phyloP scores from a whole-genome alignment of 2,329 filamentous ascomycete species.

The Verruconis gallopava region DNA sequence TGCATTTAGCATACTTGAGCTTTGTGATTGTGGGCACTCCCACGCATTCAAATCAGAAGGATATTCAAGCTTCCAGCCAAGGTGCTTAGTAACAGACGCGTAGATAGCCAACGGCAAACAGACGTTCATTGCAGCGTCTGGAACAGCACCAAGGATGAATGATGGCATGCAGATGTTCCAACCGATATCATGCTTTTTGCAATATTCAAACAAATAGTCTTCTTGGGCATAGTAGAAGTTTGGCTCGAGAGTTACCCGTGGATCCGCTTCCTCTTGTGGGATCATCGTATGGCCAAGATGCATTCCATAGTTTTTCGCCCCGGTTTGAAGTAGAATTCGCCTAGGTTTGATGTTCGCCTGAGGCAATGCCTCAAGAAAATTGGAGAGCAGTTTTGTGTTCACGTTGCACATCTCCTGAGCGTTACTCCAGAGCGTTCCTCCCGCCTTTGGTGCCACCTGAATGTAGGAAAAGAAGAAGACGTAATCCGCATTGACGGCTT shows the following conservation, averaged over 20 bases:
- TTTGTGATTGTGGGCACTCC: constrained; percentile 26
- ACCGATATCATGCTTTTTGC: constrained; percentile 14
- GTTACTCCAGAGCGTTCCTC: constrained; percentile 29
- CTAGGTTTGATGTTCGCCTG: constrained; percentile 25
- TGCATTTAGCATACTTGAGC: constrained; percentile 29
- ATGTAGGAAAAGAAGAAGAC: constrained; percentile 38
- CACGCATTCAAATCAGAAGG: constrained; percentile 28
- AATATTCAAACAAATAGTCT: constrained; percentile 28
- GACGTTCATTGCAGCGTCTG: constrained; percentile 32
- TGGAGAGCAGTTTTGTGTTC: constrained; percentile 28
- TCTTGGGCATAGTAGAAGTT: constrained; percentile 40
- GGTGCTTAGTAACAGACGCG: constrained; percentile 28
- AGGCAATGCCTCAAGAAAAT: constrained; percentile 29
- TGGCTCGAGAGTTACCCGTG: constrained; percentile 24
- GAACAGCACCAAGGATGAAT: constrained; percentile 31
- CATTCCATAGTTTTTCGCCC: constrained; percentile 34
- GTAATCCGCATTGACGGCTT: constrained; percentile 20
- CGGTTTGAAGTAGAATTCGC: constrained; percentile 31
- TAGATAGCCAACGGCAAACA: constrained; percentile 32
- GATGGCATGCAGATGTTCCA: constrained; percentile 34
- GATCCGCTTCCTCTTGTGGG: constrained; percentile 30
- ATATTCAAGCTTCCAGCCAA: constrained; percentile 25
- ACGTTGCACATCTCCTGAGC: constrained; percentile 31
- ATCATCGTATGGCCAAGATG: constrained; percentile 28
- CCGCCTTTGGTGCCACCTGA: constrained; percentile 29